Evolutionary conservation across 805 yeast genomes (phyloP).

Genomic region (Metschnikowia arizonensis): DNA sequence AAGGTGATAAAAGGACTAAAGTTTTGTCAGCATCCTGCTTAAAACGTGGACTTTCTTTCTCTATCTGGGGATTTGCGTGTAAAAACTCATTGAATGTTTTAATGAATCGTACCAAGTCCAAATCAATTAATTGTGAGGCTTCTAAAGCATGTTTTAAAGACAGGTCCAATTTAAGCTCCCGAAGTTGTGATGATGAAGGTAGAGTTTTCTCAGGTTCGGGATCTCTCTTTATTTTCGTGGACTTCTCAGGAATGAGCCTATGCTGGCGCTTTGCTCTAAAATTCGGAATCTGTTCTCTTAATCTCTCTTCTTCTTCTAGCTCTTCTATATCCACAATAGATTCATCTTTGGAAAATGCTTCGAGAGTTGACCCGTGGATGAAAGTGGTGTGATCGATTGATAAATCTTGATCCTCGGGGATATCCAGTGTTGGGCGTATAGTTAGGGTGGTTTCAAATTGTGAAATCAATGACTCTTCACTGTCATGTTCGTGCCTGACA

Average conservation of each 20-base stretch:
- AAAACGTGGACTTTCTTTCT: slow-evolving; percentile 38
- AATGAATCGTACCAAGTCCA: slow-evolving; percentile 34
- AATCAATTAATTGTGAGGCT: slow-evolving; percentile 37
- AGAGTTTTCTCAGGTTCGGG: neutral
- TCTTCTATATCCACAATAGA: slow-evolving; percentile 33
- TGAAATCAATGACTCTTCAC: slow-evolving; percentile 22
- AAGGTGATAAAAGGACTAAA: slow-evolving; percentile 62
- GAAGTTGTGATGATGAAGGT: slow-evolving; percentile 5
- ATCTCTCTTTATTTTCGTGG: slow-evolving; percentile 15
- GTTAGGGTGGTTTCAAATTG: slow-evolving; percentile 44
- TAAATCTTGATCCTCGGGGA: slow-evolving; percentile 29
- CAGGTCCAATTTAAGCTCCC: slow-evolving; percentile 2
- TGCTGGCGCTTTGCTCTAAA: slow-evolving; percentile 32
- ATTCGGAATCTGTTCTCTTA: slow-evolving; percentile 35
- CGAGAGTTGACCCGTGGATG: slow-evolving; percentile 23
- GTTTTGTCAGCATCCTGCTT: slow-evolving; percentile 42
- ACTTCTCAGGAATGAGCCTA: slow-evolving; percentile 26
- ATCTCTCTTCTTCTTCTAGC: slow-evolving; percentile 32
- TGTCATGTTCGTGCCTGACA: slow-evolving; percentile 12
- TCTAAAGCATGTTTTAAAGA: slow-evolving; percentile 17
- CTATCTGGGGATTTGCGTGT: slow-evolving; percentile 40
- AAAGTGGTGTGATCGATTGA: slow-evolving; percentile 41
- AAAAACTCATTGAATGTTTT: slow-evolving; percentile 42
- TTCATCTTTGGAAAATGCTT: slow-evolving; percentile 28
- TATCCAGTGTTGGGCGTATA: slow-evolving; percentile 36